Base-by-base conservation (phyloP, 768 basidiomycete genomes). In the Piloderma croceum region DNA sequence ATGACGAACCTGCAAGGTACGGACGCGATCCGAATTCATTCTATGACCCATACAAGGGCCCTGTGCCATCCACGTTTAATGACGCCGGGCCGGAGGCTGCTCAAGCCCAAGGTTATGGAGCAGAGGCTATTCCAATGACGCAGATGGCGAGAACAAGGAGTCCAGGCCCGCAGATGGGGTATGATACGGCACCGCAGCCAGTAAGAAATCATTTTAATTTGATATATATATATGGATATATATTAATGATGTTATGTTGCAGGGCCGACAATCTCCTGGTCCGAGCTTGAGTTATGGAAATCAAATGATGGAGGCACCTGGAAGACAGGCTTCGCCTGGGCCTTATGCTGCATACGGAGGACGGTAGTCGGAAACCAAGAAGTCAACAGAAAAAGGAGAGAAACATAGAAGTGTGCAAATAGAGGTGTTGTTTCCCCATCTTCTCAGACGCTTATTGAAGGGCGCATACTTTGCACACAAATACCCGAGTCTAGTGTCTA, bases 41-140 rank as follows among this genome's bases (percentile, higher is more conserved):
- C 57, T 85, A 87, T 50, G 89, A 91, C 58, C 88, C 88, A 17
- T 90, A 91, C 58, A 71, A 74, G 20, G 84, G 83, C 2, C 82
- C 86, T n/a, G 64, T 82, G 15, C 82, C 83, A 5, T 73, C 73
- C 37, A 71, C 83, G 2, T 69, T 88, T 35, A 68, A 72, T 34
- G 74, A 80, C 24, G 53, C 49, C 17, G 49, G 40, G 24, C 31
- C 41, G 22, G 68, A 68, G 18, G 70, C 67, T 65, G 48, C 37
- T n/a, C 34, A 34, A 3, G 43, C 50, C 22, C n/a, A n/a, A n/a
- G 54, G 40, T 2, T 53, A 56, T n/a, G 63, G 60, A 13, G 54
- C 65, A 34, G 85, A 89, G 56, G 70, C 75, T 4, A 83, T 84
- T 36, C 81, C 83, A 15, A 88, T 89, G 86, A 85, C 76, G 1